A percentile compares a stretch with the other conserved stretches of the same genome.
phyloP scores from a whole-genome alignment of 2,329 filamentous ascomycete species.

The Talaromyces sp. region DNA sequence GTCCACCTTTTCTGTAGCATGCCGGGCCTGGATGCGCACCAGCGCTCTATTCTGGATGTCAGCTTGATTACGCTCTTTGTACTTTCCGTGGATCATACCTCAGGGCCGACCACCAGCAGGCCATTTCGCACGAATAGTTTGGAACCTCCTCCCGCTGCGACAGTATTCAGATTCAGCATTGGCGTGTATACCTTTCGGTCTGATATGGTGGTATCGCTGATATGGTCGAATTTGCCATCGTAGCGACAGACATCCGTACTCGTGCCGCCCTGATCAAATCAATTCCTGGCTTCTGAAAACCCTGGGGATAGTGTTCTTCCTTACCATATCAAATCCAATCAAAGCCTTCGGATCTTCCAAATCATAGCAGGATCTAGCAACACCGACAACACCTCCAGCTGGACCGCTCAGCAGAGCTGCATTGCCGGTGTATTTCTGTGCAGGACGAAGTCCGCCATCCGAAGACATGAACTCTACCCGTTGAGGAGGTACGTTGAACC shows the following conservation, averaged over 20 bases:
- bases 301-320: too few species aligned
- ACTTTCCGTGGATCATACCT: slow-evolving; percentile 34
- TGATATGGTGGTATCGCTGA: slow-evolving; percentile 86
- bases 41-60: slow-evolving; percentile 51
- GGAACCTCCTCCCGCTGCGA: slow-evolving; percentile 71
- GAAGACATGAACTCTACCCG: slow-evolving; percentile 61
- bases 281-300: too few species aligned
- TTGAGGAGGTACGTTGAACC: slow-evolving; percentile 13
- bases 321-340: slow-evolving; percentile 77
- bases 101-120: slow-evolving; percentile 82
- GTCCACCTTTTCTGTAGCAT: slow-evolving; percentile 85
- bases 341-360: slow-evolving; percentile 71
- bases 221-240: slow-evolving; percentile 80
- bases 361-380: slow-evolving; percentile 69
- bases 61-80: too few species aligned
- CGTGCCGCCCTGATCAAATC: slow-evolving; percentile 62
- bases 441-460: slow-evolving; percentile 61
- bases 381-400: slow-evolving; percentile 84
- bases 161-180: slow-evolving; percentile 87
- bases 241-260: slow-evolving; percentile 84
- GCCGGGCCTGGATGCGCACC: slow-evolving; percentile 85
- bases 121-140: slow-evolving; percentile 80
- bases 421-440: slow-evolving; percentile 66
- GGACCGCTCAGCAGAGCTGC: slow-evolving; percentile 82
- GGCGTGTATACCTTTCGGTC: slow-evolving; percentile 90